Base-by-base conservation (phyloP, 352 stramenopile genomes). In the Globisporangium splendens region DNA sequence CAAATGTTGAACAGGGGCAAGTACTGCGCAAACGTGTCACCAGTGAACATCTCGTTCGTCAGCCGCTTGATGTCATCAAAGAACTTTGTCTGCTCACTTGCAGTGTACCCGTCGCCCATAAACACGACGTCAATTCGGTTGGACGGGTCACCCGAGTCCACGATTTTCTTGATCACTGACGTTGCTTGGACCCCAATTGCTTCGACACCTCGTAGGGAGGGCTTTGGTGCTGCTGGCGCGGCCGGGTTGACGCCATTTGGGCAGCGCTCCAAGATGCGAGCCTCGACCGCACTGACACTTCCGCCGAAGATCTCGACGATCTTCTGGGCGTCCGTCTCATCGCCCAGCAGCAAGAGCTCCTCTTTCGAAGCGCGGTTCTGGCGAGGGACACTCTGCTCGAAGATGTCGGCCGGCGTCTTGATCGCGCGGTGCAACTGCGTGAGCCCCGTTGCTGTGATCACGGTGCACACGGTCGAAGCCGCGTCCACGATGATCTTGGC, bases 61-160 rank as follows among this genome's bases (percentile, higher is more conserved):
- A 80, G 54, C 0, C 68, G 68, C 38, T 64, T 2, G 1, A 77
- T 73, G 64, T 80, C 72, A 28, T 63, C 56, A 35, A 68, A 73
- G 61, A 80, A 80, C 14, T 35, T 31, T 13, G 46, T 44, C 22
- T 61, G 43, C 46, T 80, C 68, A 20, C 10, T 20, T 8, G 42
- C 15, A 7, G 68, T 76, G 69, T 80, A 80, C 17, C 68, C 72
- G 49, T 80, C 72, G 39, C 63, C 62, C 66, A 80, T 75, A 50
- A 80, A 80, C 15, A 80, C 68, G 14, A 80, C 65, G 50, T 75
- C 70, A 46, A 75, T 78, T 46, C 70, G 68, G 64, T 78, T 75
- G 54, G 12, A 12, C 18, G 65, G 60, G 42, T 75, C 55, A 28
- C 70, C 67, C 44, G 67, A 75, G 62, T 72, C 67, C 12, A 75